Base-by-base conservation (phyloP, 441 rosid genomes). In the Gossypium gossypioides region DNA sequence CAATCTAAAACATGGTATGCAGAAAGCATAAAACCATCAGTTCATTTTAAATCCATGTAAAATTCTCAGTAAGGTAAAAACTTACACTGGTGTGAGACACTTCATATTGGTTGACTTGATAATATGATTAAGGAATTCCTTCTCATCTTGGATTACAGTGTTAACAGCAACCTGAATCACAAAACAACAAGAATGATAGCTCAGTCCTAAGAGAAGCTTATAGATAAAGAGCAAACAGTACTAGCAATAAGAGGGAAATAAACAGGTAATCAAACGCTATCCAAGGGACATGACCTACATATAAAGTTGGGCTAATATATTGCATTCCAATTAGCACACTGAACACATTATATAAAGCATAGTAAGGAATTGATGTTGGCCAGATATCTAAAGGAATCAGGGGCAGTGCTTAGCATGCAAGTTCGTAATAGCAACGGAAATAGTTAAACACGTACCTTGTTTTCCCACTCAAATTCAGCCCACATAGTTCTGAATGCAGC, bases 401-500 rank as follows among this genome's bases (percentile, higher is more conserved):
- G 50, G 27, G 54, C 2, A 27, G 3, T 22, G 70, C 18, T 46
- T 19, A 44, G 21, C 9, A 22, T 24, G 21, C 37, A 65, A 44
- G 69, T 24, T 22, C 21, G 25, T 13, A 16, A 50, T 24, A 57
- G 13, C 8, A 25, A 40, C 12, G n/a, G 32, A 48, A 13, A 46
- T 24, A 25, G 27, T 42, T 42, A 3, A 18, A 73, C 54, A 15
- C 5, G 42, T 83, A 92, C 98, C 96, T 91, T 93, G 84, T 91
- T 93, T 83, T 93, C 98, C 98, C 98, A 93, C 84, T 93, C 98
- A 74, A 93, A 93, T 76, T 93, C 97, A n/a, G 96, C 97, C 98
- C 98, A 92, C 98, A 93, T 93, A 19, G 92, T 81, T 76, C 96
- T 86, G 75, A 92, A 92, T 48, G 96, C 91, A 67, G 89, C 83